These are phyloP conservation scores for Talaromyces adpressus DNA, from an alignment of 495 filamentous ascomycete species.

Conservation along the genomic window DNA sequence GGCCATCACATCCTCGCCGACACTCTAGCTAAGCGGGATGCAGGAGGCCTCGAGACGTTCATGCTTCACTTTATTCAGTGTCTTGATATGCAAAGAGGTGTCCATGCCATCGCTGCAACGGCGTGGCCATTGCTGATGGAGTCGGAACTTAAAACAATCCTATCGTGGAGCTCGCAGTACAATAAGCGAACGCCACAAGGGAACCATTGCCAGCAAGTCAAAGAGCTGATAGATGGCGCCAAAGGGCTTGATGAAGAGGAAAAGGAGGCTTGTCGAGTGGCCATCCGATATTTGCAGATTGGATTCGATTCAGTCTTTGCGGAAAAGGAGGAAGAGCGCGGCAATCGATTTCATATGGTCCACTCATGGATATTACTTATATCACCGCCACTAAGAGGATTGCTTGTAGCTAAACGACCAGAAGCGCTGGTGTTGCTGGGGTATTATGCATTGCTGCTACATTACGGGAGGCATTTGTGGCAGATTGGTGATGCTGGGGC, in stretches of 20 bases:
- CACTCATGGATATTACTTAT: constrained; percentile 25
- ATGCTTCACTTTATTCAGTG: constrained; percentile 27
- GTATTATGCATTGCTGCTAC: constrained; percentile 30
- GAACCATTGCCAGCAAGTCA: neutral
- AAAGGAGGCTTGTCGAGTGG: constrained; percentile 18
- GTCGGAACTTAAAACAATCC: constrained; percentile 13
- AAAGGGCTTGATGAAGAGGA: constrained; percentile 12
- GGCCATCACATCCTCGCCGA: constrained; percentile 37
- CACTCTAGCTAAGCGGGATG: constrained; percentile 15
- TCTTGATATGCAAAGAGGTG: constrained; percentile 30
- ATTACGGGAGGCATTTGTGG: constrained; percentile 28
- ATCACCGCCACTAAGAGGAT: constrained; percentile 17
- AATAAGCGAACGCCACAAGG: constrained; percentile 1
- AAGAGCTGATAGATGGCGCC: constrained; percentile 11
- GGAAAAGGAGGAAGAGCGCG: constrained; percentile 5
- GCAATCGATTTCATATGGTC: constrained; percentile 21
- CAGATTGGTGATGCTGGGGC: constrained; percentile 27
- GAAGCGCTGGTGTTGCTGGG: constrained; percentile 35
- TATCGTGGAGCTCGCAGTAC: constrained; percentile 17
- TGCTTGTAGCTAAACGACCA: constrained; percentile 20
- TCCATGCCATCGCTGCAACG: constrained; percentile 20
- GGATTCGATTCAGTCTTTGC: constrained; percentile 14
- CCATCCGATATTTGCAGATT: constrained; percentile 17
- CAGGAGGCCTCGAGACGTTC: constrained; percentile 15
- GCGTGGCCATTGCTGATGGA: constrained; percentile 18